Percentiles rank a stretch among this genome's conserved stretches.
phyloP scores from a whole-genome alignment of 345 rosid genomes.

The Gossypium anomalum region DNA sequence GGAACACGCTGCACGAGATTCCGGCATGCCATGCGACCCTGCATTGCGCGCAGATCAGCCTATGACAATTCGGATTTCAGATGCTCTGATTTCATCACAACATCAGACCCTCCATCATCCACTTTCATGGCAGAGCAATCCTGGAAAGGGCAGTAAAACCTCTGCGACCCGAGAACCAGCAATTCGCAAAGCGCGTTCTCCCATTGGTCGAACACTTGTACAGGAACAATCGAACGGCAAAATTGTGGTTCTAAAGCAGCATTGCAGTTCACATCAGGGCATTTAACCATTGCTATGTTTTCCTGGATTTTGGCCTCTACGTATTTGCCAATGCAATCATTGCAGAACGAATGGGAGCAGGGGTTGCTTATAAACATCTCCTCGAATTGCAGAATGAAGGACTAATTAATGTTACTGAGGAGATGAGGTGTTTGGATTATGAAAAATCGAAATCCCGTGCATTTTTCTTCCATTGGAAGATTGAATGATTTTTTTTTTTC shows the following conservation, averaged over 20 bases:
- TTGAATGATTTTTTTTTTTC: background rate
- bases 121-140: conserved; percentile 31
- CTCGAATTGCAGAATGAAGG: background rate
- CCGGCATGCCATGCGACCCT: conserved; percentile 16
- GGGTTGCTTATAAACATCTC: conserved; percentile 23
- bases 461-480: background rate
- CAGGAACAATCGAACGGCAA: conserved; percentile 22
- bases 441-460: background rate
- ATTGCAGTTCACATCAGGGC: conserved; percentile 28
- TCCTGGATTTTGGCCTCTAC: conserved; percentile 16
- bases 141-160: conserved; percentile 39
- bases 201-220: conserved; percentile 35
- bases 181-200: conserved; percentile 28
- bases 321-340: conserved; percentile 30
- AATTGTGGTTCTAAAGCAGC: conserved; percentile 26
- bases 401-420: background rate
- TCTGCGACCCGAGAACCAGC: conserved; percentile 12
- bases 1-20: background rate
- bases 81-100: conserved; percentile 17
- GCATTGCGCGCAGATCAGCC: conserved; percentile 29
- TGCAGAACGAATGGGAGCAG: conserved; percentile 33
- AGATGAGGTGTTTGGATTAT: background rate
- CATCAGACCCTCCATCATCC: conserved; percentile 19
- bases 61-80: conserved; percentile 29
- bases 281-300: conserved; percentile 6